These are phyloP conservation scores for Priceomyces haplophilus DNA, from an alignment of 805 yeast genomes.

Conservation along the genomic window DNA sequence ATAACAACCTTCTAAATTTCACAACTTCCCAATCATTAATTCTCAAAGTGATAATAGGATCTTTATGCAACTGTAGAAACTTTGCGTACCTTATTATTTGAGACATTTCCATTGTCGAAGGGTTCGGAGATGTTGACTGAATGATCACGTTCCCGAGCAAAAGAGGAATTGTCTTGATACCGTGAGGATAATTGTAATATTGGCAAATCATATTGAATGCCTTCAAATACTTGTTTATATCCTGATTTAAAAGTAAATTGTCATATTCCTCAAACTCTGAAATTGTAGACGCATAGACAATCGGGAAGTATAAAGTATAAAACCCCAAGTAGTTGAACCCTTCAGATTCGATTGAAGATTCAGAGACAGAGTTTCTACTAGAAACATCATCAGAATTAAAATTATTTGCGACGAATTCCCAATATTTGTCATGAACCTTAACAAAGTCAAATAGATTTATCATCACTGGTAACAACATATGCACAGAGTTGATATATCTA, in stretches of 20 bases:
- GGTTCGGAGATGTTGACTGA: slow-evolving; percentile 55
- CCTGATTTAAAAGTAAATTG: slow-evolving; percentile 43
- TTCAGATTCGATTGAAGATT: slow-evolving; percentile 14
- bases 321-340: slow-evolving; percentile 43
- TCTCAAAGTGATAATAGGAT: slow-evolving; percentile 53
- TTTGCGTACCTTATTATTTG: slow-evolving; percentile 56
- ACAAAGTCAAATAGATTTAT: slow-evolving; percentile 44
- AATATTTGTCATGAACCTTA: slow-evolving; percentile 46
- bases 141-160: slow-evolving; percentile 48
- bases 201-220: slow-evolving; percentile 49
- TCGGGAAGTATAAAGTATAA: slow-evolving; percentile 49
- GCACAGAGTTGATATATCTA: slow-evolving; percentile 51
- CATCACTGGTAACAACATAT: slow-evolving; percentile 52
- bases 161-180: slow-evolving; percentile 39
- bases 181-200: slow-evolving; percentile 50
- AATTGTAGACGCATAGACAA: slow-evolving; percentile 56
- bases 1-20: slow-evolving; percentile 53
- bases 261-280: slow-evolving; percentile 59
- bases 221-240: slow-evolving; percentile 48
- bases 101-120: slow-evolving; percentile 54
- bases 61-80: slow-evolving; percentile 54
- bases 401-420: slow-evolving; percentile 29
- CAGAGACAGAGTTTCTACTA: neutral
- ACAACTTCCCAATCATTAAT: slow-evolving; percentile 47
- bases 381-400: neutral